phyloP scores from a whole-genome alignment of 2,329 filamentous ascomycete species.

The Trichophyton verrucosum region DNA sequence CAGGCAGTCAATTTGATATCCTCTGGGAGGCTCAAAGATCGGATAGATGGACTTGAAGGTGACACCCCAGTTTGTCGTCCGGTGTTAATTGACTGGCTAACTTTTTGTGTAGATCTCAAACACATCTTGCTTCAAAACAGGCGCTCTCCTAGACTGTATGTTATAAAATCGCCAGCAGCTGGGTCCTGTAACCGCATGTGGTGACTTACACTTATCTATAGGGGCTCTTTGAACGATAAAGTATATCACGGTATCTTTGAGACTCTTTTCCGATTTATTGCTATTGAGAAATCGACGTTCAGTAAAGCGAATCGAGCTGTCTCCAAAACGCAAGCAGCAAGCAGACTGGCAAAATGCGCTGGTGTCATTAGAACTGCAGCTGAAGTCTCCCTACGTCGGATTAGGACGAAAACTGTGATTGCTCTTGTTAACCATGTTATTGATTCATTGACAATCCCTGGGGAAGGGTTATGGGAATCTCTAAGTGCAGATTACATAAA shows the following conservation, averaged over 20 bases:
- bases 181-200: background rate
- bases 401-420: slow-evolving; percentile 67
- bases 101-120: slow-evolving; percentile 36
- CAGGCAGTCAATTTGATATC: slow-evolving; percentile 32
- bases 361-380: slow-evolving; percentile 60
- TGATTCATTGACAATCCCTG: slow-evolving; percentile 53
- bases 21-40: slow-evolving; percentile 35
- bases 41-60: slow-evolving; percentile 41
- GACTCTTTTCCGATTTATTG: slow-evolving; percentile 59
- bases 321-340: slow-evolving; percentile 38
- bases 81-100: background rate
- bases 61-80: background rate
- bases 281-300: slow-evolving; percentile 56
- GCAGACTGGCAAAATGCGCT: slow-evolving; percentile 56
- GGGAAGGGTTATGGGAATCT: slow-evolving; percentile 54
- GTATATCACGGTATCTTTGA: slow-evolving; percentile 74
- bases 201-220: slow-evolving; percentile 13
- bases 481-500: slow-evolving; percentile 69
- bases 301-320: slow-evolving; percentile 44
- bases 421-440: slow-evolving; percentile 71
- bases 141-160: slow-evolving; percentile 27
- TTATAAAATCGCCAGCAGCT: slow-evolving; percentile 8
- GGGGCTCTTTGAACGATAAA: slow-evolving; percentile 52
- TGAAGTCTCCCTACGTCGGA: slow-evolving; percentile 52
- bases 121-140: slow-evolving; percentile 45